These are phyloP conservation scores for Tardiomyces blankii DNA, from an alignment of 1,139 yeast species.

Conservation along the genomic window DNA sequence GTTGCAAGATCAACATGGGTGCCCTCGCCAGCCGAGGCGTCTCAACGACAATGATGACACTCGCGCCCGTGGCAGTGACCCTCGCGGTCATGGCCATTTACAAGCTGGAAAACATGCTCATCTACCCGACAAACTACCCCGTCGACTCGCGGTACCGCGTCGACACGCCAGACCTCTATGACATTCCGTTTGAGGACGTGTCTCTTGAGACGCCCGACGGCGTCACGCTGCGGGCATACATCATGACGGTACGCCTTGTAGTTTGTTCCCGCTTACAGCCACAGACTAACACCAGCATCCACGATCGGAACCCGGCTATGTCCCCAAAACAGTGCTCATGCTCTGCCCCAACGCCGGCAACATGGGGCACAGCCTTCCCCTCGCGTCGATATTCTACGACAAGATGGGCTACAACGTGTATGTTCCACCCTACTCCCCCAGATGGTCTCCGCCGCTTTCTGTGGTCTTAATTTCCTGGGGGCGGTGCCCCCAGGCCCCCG, in stretches of 20 bases:
- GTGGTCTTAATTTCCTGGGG: too few species aligned
- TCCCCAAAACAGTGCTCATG: slow-evolving; percentile 61
- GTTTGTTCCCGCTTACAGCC: background rate
- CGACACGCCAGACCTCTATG: slow-evolving; percentile 67
- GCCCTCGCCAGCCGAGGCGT: background rate
- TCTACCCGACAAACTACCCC: slow-evolving; percentile 76
- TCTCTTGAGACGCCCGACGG: slow-evolving; percentile 60
- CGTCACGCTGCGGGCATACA: slow-evolving; percentile 38
- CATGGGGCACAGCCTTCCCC: slow-evolving; percentile 85
- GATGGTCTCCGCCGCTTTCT: too few species aligned
- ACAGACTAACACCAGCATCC: background rate
- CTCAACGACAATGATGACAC: background rate
- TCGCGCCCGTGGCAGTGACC: background rate
- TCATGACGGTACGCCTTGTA: slow-evolving; percentile 30
- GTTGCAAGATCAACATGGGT: background rate
- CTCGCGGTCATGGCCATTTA: slow-evolving; percentile 26
- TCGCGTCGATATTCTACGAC: slow-evolving; percentile 59
- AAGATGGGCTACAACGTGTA: slow-evolving; percentile 60
- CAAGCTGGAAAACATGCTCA: slow-evolving; percentile 52
- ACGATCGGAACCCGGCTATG: slow-evolving; percentile 25
- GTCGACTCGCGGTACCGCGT: slow-evolving; percentile 60
- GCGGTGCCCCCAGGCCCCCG: too few species aligned
- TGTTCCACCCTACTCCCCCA: too few species aligned
- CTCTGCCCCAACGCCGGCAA: slow-evolving; percentile 95
- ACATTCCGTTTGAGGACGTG: slow-evolving; percentile 57